Conservation (phyloP, 2,329 filamentous ascomycete species). For the Alternaria hordeiaustralica region DNA sequence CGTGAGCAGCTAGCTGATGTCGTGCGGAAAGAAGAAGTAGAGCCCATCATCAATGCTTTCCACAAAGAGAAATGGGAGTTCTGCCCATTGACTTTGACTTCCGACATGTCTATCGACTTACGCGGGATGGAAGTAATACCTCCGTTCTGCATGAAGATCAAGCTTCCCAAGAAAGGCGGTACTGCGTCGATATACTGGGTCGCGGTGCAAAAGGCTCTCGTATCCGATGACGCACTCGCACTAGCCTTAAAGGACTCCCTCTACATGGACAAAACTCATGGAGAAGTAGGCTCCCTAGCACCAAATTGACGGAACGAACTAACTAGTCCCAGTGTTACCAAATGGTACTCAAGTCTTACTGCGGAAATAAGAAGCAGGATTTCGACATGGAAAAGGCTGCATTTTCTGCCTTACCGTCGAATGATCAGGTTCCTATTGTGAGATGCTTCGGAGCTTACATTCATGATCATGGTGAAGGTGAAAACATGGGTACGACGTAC, state of each 20-base stretch:
- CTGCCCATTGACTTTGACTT: neutral
- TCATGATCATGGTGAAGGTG: conserved; percentile 7
- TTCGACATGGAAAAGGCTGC: conserved; percentile 41
- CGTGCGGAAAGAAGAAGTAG: too few relatives aligned
- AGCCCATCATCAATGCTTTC: too few relatives aligned
- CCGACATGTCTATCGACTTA: neutral
- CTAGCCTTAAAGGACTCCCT: neutral
- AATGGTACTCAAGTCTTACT: conserved; percentile 41
- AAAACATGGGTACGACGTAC: neutral
- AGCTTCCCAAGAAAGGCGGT: neutral
- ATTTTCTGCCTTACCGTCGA: conserved; percentile 31
- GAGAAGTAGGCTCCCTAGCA: too few relatives aligned
- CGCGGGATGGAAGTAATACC: neutral
- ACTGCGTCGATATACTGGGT: neutral
- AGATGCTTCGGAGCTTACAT: conserved; percentile 38
- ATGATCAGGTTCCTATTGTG: conserved; percentile 30
- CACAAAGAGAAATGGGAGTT: too few relatives aligned
- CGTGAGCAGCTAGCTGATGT: too few relatives aligned
- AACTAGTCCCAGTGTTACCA: too few relatives aligned
- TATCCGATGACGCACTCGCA: neutral
- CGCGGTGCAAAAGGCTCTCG: neutral
- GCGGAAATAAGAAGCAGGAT: conserved; percentile 10
- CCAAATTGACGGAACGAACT: too few relatives aligned
- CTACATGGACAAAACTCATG: too few relatives aligned
- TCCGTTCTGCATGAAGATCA: neutral